These are phyloP conservation scores for Solanum lignicaule DNA, from an alignment of 257 asterid genomes.

Conservation along the genomic window DNA sequence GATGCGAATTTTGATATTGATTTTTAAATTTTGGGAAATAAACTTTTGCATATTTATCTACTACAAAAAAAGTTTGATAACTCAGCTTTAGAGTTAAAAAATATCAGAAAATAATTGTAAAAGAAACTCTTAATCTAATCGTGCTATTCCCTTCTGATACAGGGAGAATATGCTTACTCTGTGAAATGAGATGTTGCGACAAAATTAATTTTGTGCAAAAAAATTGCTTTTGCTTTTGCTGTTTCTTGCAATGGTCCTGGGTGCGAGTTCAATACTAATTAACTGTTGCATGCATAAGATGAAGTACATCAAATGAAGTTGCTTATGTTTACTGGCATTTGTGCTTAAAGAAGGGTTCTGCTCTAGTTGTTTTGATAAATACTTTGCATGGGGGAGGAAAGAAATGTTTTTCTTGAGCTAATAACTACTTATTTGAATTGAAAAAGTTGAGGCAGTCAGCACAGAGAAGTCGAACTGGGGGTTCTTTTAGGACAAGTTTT, in stretches of 20 bases:
- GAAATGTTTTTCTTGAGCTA: conserved; percentile 10
- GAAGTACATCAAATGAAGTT: neutral
- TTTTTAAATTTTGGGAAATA: neutral
- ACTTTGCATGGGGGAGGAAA: neutral
- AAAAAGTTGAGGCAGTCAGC: conserved; percentile 73
- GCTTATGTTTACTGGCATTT: neutral
- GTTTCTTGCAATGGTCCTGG: neutral
- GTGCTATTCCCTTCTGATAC: neutral
- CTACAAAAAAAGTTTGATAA: neutral
- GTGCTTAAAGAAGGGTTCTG: neutral
- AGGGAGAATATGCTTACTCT: neutral
- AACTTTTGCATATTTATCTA: neutral
- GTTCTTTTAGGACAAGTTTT: conserved; percentile 48
- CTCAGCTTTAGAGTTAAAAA: neutral
- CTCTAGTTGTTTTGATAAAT: neutral
- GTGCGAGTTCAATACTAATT: neutral
- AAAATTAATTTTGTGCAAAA: neutral
- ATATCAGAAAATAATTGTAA: neutral
- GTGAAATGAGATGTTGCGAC: neutral
- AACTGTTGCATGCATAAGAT: neutral
- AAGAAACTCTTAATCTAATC: neutral
- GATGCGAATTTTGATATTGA: neutral
- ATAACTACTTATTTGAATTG: conserved; percentile 25
- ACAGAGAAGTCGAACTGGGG: conserved; percentile 31
- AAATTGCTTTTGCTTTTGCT: neutral